Conservation (phyloP, 208 protist genomes). For the Endotrypanum monterogeii region DNA sequence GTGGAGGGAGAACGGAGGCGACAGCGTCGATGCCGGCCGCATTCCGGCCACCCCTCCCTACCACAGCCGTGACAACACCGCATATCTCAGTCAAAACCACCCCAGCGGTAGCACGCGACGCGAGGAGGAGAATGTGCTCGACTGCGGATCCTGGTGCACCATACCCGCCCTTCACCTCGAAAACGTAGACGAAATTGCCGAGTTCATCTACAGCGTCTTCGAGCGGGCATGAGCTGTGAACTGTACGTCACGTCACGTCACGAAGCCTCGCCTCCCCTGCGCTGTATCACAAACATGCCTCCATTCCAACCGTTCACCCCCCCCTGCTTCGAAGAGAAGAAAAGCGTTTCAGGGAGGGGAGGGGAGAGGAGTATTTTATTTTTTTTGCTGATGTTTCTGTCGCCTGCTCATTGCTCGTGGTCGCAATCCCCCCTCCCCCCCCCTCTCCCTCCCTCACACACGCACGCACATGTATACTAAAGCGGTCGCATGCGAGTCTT, state of each 20-base stretch:
- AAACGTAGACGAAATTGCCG: slow-evolving; percentile 52
- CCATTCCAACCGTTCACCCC: too few species aligned
- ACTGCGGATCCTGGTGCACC: slow-evolving; percentile 23
- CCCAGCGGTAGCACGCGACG: slow-evolving; percentile 1
- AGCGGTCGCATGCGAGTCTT: not conserved
- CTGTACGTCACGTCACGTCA: not conserved
- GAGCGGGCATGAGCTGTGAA: slow-evolving; percentile 20
- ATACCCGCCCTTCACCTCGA: slow-evolving; percentile 35
- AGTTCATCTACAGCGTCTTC: slow-evolving; percentile 75
- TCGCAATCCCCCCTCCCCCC: not conserved
- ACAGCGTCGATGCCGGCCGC: not conserved
- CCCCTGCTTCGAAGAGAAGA: too few species aligned
- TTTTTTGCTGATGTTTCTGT: too few species aligned
- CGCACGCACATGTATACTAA: slow-evolving; percentile 6
- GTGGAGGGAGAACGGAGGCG: not conserved
- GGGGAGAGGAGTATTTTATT: too few species aligned
- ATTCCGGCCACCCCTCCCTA: not conserved
- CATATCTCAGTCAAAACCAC: not conserved
- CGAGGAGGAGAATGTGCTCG: slow-evolving; percentile 29
- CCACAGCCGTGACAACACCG: slow-evolving; percentile 1
- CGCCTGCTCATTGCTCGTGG: too few species aligned
- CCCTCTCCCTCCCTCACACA: not conserved
- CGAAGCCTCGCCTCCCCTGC: too few species aligned
- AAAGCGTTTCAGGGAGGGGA: too few species aligned
- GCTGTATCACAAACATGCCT: too few species aligned